Evolutionary conservation across 2,329 filamentous ascomycete species (phyloP).

Genomic region (Monosporascus ibericus): DNA sequence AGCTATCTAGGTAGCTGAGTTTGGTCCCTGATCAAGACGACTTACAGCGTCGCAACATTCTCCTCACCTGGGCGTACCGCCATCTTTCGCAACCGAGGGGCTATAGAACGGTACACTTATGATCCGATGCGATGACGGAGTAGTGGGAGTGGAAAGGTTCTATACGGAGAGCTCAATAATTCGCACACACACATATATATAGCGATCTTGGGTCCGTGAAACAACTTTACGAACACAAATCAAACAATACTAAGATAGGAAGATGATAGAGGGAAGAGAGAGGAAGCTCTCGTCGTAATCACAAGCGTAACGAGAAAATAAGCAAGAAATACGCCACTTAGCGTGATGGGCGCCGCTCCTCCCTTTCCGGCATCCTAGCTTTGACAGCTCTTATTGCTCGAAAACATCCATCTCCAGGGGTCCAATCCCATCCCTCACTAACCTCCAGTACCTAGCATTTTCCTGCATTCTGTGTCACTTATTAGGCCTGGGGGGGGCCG

Average conservation of each 20-base stretch:
- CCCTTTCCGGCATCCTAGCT: neutral
- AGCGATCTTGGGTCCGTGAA: no score
- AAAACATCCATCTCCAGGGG: neutral
- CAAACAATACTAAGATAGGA: neutral
- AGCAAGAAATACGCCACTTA: neutral
- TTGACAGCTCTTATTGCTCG: neutral
- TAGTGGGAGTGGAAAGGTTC: no score
- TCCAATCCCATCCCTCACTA: neutral
- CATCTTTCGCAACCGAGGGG: slow-evolving; percentile 24
- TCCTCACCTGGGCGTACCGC: slow-evolving; percentile 40
- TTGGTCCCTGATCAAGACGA: slow-evolving; percentile 5
- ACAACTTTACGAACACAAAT: neutral
- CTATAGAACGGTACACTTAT: neutral
- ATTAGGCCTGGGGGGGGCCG: neutral
- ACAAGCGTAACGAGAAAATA: neutral
- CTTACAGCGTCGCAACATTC: slow-evolving; percentile 41
- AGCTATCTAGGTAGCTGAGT: no score
- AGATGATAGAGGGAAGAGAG: neutral
- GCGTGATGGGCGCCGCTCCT: neutral
- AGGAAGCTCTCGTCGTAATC: neutral
- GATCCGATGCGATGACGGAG: no score
- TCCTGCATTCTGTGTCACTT: no score
- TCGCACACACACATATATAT: no score
- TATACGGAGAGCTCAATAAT: neutral
- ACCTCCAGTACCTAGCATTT: neutral